Evolutionary conservation across 2,329 filamentous ascomycete species (phyloP).

Genomic region (Didymella lethalis): DNA sequence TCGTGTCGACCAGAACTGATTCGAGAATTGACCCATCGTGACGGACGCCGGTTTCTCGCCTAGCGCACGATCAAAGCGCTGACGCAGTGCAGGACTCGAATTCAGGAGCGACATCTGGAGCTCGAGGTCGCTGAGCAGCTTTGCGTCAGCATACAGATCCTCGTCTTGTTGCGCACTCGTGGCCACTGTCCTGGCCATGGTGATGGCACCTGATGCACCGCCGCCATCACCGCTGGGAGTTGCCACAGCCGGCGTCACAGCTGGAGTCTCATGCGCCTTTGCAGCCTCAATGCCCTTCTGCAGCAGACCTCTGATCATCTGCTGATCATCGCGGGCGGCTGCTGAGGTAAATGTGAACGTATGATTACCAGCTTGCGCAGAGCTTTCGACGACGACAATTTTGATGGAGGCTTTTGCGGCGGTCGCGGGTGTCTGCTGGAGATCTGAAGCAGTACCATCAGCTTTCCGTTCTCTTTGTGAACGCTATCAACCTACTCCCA

Average conservation of each 20-base stretch:
- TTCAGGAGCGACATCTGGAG: slow-evolving; percentile 90
- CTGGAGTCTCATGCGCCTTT: slow-evolving; percentile 60
- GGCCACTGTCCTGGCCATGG: slow-evolving; percentile 74
- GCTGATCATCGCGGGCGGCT: slow-evolving; percentile 82
- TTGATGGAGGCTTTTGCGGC: slow-evolving; percentile 92
- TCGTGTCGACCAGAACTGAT: slow-evolving; percentile 93
- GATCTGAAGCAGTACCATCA: slow-evolving; percentile 63
- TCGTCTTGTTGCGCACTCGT: slow-evolving; percentile 57
- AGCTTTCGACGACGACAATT: slow-evolving; percentile 76
- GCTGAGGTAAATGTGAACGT: slow-evolving; percentile 89
- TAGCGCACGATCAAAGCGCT: slow-evolving; percentile 87
- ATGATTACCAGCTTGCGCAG: slow-evolving; percentile 71
- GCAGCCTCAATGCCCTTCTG: slow-evolving; percentile 76
- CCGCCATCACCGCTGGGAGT: slow-evolving; percentile 27
- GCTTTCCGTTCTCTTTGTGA: slow-evolving; percentile 9
- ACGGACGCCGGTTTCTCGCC: slow-evolving; percentile 85
- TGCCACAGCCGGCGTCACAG: slow-evolving; percentile 40
- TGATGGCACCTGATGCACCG: slow-evolving; percentile 71
- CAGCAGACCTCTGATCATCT: slow-evolving; percentile 81
- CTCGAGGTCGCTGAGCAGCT: slow-evolving; percentile 78
- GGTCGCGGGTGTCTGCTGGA: slow-evolving; percentile 93
- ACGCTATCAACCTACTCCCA: slow-evolving; percentile 69
- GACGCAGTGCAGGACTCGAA: slow-evolving; percentile 75
- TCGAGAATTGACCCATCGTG: slow-evolving; percentile 80
- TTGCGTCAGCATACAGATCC: slow-evolving; percentile 80